Percentiles rank a stretch among this genome's conserved stretches.
phyloP scores from a whole-genome alignment of 305 asterid species.

The Andrographis paniculata region DNA sequence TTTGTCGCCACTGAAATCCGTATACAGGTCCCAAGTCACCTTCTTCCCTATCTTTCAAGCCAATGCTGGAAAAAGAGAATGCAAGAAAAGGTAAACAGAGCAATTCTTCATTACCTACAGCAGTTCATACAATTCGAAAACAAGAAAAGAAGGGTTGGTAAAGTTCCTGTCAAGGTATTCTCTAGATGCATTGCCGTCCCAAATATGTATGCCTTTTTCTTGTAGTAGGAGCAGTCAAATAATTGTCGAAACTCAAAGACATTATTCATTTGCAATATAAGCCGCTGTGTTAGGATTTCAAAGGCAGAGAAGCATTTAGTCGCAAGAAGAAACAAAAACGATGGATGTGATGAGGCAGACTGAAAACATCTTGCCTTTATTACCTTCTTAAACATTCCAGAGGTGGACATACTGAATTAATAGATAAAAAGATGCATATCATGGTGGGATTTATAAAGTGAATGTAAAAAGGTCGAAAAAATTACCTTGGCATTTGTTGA shows the following conservation, averaged over 20 bases:
- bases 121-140: neutral
- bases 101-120: conserved; percentile 15
- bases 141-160: neutral
- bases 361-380: conserved; percentile 26
- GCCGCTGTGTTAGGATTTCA: neutral
- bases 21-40: conserved; percentile 92
- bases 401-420: neutral
- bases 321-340: neutral
- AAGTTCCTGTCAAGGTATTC: conserved; percentile 76
- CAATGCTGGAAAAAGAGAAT: conserved; percentile 40
- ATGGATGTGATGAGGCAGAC: no score
- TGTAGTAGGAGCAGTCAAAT: conserved; percentile 30
- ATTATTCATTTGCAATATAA: neutral
- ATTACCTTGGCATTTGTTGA: conserved; percentile 96
- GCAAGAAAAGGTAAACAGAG: neutral
- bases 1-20: conserved; percentile 95
- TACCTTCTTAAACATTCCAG: no score
- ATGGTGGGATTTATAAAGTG: neutral
- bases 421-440: neutral
- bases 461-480: conserved; percentile 1
- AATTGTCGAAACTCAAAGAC: no score
- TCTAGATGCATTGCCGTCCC: conserved; percentile 97
- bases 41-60: conserved; percentile 67
- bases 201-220: conserved; percentile 72
- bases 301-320: neutral